Conservation (phyloP, 2,329 filamentous ascomycete genomes). For the Xylariaceae sp. region DNA sequence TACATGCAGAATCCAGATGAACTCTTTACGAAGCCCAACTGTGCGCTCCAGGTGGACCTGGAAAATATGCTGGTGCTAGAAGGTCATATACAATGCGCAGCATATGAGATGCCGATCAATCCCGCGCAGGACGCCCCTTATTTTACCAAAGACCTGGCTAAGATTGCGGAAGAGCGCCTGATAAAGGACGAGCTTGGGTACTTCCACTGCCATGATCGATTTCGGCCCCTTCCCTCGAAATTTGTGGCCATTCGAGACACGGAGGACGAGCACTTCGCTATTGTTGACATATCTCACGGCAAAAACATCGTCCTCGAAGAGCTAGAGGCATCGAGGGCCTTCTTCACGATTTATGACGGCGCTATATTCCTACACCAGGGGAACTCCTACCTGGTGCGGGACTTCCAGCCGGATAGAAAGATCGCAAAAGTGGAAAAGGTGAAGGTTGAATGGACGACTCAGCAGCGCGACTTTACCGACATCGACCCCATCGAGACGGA, state of each 20-base stretch:
- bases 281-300: constrained; percentile 78
- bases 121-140: constrained; percentile 67
- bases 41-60: constrained; percentile 84
- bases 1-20: constrained; percentile 97
- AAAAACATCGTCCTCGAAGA: constrained; percentile 86
- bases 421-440: constrained; percentile 85
- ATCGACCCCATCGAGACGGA: constrained; percentile 91
- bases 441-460: constrained; percentile 89
- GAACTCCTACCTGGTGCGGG: constrained; percentile 83
- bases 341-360: constrained; percentile 93
- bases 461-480: constrained; percentile 88
- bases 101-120: constrained; percentile 88
- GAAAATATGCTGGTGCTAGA: constrained; percentile 85
- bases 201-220: constrained; percentile 84
- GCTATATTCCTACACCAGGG: constrained; percentile 97
- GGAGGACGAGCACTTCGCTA: constrained; percentile 83
- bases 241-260: constrained; percentile 85
- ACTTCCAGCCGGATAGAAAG: constrained; percentile 72
- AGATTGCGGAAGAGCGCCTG: constrained; percentile 68
- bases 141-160: constrained; percentile 66
- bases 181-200: constrained; percentile 69
- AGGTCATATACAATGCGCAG: constrained; percentile 91
- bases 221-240: constrained; percentile 74
- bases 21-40: constrained; percentile 86
- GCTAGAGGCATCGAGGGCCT: constrained; percentile 89